Percentiles rank a stretch among this genome's conserved stretches.
phyloP scores from a whole-genome alignment of 345 rosid species.

The Eucalyptus caleyi region DNA sequence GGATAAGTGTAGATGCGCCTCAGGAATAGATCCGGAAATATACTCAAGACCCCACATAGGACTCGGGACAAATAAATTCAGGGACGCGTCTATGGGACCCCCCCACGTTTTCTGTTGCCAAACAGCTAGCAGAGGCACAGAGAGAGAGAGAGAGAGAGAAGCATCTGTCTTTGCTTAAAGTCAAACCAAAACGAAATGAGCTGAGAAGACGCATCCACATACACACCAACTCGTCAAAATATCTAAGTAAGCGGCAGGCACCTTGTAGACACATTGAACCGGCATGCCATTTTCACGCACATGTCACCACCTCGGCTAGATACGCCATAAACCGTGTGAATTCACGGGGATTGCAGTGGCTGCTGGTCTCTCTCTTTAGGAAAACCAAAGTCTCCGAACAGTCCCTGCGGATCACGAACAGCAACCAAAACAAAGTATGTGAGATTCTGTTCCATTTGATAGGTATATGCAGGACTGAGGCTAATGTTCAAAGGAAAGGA shows the following conservation, averaged over 20 bases:
- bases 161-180: background rate
- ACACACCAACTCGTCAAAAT: background rate
- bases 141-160: background rate
- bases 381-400: conserved; percentile 51
- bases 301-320: background rate
- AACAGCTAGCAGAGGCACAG: background rate
- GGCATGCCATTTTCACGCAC: background rate
- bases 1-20: background rate
- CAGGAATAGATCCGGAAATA: background rate
- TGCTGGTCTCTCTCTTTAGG: conserved; percentile 6
- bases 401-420: conserved; percentile 30
- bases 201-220: background rate
- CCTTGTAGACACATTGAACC: background rate
- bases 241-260: background rate
- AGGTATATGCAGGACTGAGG: background rate
- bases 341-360: background rate
- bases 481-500: background rate
- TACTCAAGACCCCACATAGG: background rate
- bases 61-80: background rate
- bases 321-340: background rate
- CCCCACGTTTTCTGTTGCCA: conserved; percentile 19
- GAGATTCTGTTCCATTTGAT: background rate
- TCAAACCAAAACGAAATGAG: background rate
- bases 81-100: conserved; percentile 8
- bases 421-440: background rate